Evolutionary conservation across 352 stramenopile genomes (phyloP), one percentile per base, ranked within the genome.

Genomic region (Phytophthora fragariae): DNA sequence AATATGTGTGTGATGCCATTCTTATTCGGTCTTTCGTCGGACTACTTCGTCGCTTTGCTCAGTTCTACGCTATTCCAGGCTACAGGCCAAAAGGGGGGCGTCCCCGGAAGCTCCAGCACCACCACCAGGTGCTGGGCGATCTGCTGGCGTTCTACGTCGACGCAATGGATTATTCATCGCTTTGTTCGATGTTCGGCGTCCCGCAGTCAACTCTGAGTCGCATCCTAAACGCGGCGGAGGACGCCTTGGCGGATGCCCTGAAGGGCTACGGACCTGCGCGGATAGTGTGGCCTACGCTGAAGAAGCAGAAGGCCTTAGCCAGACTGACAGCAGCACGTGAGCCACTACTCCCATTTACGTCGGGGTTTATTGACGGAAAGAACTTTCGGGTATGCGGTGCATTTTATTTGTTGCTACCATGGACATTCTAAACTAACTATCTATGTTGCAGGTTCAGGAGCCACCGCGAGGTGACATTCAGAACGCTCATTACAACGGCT

Each of bases 401-500:
- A 11, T 47, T 47, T 6, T 15, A 6, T 19, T 47, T n/a, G 27
- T 31, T 31, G 27, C 27, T 31, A 31, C 27, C 6, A 31, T 31
- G 27, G 27, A 47, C 11, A 15, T 47, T 47, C 2, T 47, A 44
- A 3, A 5, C 12, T 47, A n/a, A 47, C 10, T 4, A 14, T 44
- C 12, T 15, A 8, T 31, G 37, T 5, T 24, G 7, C 15, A 61
- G 35, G 60, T 70, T 2, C 24, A 58, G 21, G n/a, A 68, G 2
- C 68, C 61, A 9, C 24, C 54, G 0, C 6, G 29, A 2, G 0
- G 3, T 0, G 61, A 70, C 15, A 11, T 70, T 3, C 61, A 75
- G n/a, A 70, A 70, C 24, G 61, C 68, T 0, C 35, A 66, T 2
- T 75, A 75, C n/a, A 75, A 75, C 35, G 61, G 68, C 1, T 75